Evolutionary conservation across 805 yeast species (phyloP).

Genomic region (Spathaspora arborariae): DNA sequence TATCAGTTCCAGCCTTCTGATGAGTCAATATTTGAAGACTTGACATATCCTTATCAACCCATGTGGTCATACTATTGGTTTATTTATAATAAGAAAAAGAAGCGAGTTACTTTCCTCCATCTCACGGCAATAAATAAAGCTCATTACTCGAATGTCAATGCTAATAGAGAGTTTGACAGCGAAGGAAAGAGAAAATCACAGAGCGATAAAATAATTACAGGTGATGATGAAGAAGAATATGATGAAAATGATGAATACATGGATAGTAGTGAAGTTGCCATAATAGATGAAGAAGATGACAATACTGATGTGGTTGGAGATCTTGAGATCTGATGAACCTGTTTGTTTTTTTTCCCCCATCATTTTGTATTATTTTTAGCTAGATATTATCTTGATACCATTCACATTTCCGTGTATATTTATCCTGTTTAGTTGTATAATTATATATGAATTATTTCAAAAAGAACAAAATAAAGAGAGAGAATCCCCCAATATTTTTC

Average conservation of each 20-base stretch:
- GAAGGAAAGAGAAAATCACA: constrained; percentile 9
- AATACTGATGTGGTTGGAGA: constrained; percentile 35
- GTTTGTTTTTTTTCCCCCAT: not conserved
- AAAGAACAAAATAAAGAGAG: not conserved
- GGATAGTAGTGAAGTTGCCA: constrained; percentile 22
- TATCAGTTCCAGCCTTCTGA: constrained; percentile 63
- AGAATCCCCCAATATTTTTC: not conserved
- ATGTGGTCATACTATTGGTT: constrained; percentile 87
- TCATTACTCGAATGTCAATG: constrained; percentile 32
- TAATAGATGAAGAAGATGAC: constrained; percentile 19
- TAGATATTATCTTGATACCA: not conserved
- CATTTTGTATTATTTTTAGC: constrained; percentile 1
- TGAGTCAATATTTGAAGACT: constrained; percentile 58
- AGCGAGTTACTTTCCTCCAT: constrained; percentile 85
- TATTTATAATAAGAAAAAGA: constrained; percentile 83
- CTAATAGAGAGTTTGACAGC: constrained; percentile 11
- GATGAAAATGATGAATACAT: constrained; percentile 22
- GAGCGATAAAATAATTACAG: constrained; percentile 12
- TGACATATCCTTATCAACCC: constrained; percentile 42
- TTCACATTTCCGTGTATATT: not conserved
- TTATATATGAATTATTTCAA: not conserved
- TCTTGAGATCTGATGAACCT: constrained; percentile 26
- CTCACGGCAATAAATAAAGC: constrained; percentile 48
- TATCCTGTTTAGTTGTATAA: not conserved
- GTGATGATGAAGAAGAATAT: constrained; percentile 21